These are phyloP conservation scores for Plasmodium vivax DNA, from an alignment of 169 alveolate species.

Conservation along the genomic window DNA sequence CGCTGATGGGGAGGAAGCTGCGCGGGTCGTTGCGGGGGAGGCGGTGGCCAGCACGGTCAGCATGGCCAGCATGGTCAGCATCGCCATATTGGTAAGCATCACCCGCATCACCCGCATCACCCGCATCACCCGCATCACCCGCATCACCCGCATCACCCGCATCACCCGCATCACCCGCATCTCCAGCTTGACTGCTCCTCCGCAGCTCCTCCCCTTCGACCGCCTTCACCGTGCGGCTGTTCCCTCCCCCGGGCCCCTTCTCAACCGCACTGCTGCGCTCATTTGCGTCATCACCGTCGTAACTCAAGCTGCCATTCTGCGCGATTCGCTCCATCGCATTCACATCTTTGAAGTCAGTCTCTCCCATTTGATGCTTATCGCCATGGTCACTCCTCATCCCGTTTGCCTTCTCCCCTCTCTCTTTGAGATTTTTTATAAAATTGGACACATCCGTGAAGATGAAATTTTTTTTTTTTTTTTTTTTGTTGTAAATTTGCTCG, in stretches of 20 bases:
- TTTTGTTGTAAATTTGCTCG: constrained; percentile 20
- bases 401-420: neutral
- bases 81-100: too few relatives aligned
- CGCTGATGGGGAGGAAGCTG: neutral
- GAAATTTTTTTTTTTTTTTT: constrained; percentile 23
- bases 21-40: neutral
- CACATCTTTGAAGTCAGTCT: neutral
- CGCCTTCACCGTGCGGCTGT: neutral
- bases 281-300: neutral
- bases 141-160: neutral
- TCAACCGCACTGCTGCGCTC: neutral
- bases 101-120: neutral
- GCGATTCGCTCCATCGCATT: neutral
- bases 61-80: neutral
- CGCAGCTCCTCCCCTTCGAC: neutral
- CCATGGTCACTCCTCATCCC: neutral
- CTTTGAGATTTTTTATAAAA: constrained; percentile 31
- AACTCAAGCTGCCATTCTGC: neutral
- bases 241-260: neutral
- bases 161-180: neutral
- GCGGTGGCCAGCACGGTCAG: neutral
- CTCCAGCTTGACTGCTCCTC: neutral
- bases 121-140: neutral
- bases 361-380: neutral
- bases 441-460: constrained; percentile 54